Evolutionary conservation across 441 rosid species (phyloP), one percentile per base, ranked within the genome.

Genomic region (Raphanus hybrid): DNA sequence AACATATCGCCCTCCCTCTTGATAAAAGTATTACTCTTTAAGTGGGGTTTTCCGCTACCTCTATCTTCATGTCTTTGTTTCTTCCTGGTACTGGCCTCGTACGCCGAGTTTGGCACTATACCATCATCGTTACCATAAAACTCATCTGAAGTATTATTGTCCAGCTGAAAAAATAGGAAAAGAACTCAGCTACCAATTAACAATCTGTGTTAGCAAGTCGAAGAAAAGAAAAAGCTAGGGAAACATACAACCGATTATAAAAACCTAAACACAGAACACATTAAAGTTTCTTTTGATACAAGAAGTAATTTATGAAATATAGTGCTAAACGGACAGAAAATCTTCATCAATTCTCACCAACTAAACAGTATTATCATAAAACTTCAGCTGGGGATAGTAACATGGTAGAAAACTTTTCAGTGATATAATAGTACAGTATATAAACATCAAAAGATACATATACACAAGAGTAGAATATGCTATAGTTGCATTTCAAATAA

Each of bases 111-210:
- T 64, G 94, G 98, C 67, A 92, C 97, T 83, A 86, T 86, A 83
- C 89, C 93, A 85, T 92, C 94, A 73, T 84, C 93, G 60, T 71
- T 84, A 50, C 72, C 85, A 65, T 82, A 79, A 78, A 85, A 88
- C 62, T 86, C 93, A 71, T 80, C 88, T 81, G 86, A 88, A 62
- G 74, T 81, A 73, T 86, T 85, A 81, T 86, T 85, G 75, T 86
- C 88, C 67, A 86, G 85, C 98, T 94, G 93, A 60, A 78, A 77
- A 63, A 62, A 10, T 3, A 64, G 15, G 32, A 64, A 27, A 55
- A 39, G 8, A 11, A 23, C 59, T 43, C 59, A 83, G 74, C 27
- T 55, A 70, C 71, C 57, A 35, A 2, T 23, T 23, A 23, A 23
- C 26, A 2, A 23, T 20, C 23, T 20, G 23, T 20, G 23, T 52